Evolutionary conservation across 1,284 basidiomycete species (phyloP).

Genomic region (Pseudozyma hubeiensis): DNA sequence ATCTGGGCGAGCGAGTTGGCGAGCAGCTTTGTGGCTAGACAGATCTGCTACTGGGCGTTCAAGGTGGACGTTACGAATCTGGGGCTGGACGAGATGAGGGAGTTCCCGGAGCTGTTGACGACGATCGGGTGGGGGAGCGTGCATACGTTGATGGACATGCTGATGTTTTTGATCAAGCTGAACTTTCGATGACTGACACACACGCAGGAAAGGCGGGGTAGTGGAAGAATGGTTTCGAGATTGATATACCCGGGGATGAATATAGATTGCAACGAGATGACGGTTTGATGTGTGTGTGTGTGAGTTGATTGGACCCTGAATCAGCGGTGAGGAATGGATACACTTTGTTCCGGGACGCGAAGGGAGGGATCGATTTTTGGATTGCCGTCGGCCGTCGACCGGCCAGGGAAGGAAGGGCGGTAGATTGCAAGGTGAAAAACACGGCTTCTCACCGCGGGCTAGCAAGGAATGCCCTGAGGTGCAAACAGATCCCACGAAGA

Average conservation of each 20-base stretch:
- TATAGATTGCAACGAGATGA: too few species aligned
- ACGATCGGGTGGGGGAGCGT: constrained; percentile 72
- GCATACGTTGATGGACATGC: constrained; percentile 74
- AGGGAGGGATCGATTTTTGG: background rate
- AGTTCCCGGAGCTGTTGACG: constrained; percentile 71
- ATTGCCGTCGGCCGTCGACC: constrained; percentile 20
- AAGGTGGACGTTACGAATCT: constrained; percentile 72
- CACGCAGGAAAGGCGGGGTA: too few species aligned
- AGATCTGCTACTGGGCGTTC: constrained; percentile 71
- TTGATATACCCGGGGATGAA: constrained; percentile 2
- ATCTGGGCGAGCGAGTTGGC: constrained; percentile 73
- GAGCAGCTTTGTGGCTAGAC: constrained; percentile 71
- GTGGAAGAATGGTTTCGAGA: too few species aligned
- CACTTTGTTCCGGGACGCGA: constrained; percentile 12
- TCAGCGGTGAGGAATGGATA: background rate
- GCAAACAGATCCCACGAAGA: too few species aligned
- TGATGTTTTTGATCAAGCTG: constrained; percentile 71
- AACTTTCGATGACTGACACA: constrained; percentile 35
- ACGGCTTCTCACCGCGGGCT: background rate
- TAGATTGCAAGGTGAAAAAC: background rate
- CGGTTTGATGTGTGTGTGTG: background rate
- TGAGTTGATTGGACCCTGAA: constrained; percentile 6
- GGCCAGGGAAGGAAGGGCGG: constrained; percentile 6
- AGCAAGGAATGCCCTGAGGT: too few species aligned
- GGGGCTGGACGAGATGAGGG: constrained; percentile 73